A percentile compares a stretch with the other conserved stretches of the same genome.
phyloP scores from a whole-genome alignment of 73 alveolate species.

The Tetrahymena thermophila region DNA sequence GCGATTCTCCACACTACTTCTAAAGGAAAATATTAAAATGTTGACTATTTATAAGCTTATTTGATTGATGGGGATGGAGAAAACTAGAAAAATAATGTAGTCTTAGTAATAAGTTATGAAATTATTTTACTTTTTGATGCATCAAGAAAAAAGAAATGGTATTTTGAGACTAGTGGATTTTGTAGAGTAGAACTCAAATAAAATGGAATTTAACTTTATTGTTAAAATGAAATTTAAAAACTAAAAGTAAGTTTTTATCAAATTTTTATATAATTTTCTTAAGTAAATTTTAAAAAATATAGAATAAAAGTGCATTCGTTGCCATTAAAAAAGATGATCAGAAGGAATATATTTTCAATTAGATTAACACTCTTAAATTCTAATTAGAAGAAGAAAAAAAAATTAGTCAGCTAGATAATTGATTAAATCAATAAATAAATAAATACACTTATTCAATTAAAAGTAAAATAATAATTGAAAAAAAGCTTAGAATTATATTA shows the following conservation, averaged over 20 bases:
- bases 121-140: neutral
- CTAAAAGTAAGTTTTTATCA: neutral
- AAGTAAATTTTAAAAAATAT: neutral
- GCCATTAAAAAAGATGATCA: neutral
- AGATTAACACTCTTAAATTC: neutral
- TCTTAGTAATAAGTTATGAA: neutral
- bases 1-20: conserved; percentile 6
- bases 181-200: neutral
- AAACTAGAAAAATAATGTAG: neutral
- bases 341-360: neutral
- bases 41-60: neutral
- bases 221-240: neutral
- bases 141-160: neutral
- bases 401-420: neutral
- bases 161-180: neutral
- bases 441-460: too few species aligned
- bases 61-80: neutral
- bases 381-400: neutral
- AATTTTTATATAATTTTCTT: neutral
- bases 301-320: neutral
- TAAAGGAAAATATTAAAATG: neutral
- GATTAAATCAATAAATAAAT: neutral
- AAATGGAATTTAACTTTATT: neutral
- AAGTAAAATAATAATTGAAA: too few species aligned
- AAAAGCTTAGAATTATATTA: too few species aligned